Evolutionary conservation across 2,329 filamentous ascomycete species (phyloP).

Genomic region (Mariannaea elegans): DNA sequence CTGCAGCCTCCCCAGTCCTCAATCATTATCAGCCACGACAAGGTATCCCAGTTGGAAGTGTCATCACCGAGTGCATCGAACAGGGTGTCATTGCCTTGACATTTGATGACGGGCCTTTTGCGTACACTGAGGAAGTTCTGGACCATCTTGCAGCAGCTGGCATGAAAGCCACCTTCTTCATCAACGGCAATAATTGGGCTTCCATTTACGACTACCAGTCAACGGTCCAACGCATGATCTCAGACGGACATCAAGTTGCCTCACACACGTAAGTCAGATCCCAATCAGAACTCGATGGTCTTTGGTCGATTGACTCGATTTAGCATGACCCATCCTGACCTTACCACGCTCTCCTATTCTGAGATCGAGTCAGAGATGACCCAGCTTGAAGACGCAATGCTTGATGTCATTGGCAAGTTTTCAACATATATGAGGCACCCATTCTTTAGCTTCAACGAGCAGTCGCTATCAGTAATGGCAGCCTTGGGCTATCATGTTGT

Average conservation of each 20-base stretch:
- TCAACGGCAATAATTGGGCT: conserved; percentile 32
- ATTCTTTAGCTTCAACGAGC: conserved; percentile 46
- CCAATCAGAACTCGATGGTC: conserved; percentile 23
- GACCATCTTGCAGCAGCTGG: conserved; percentile 36
- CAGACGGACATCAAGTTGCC: conserved; percentile 63
- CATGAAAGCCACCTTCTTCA: conserved; percentile 43
- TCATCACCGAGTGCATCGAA: conserved; percentile 36
- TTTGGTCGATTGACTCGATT: conserved; percentile 14
- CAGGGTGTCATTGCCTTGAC: conserved; percentile 46
- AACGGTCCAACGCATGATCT: conserved; percentile 50
- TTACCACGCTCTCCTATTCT: conserved; percentile 38
- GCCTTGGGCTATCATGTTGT: conserved; percentile 59
- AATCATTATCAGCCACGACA: neutral
- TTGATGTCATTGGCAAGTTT: conserved; percentile 41
- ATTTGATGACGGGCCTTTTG: conserved; percentile 51
- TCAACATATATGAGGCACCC: conserved; percentile 50
- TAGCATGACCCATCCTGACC: conserved; percentile 44
- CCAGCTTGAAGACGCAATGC: conserved; percentile 40
- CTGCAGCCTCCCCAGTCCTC: neutral
- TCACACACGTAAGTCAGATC: conserved; percentile 50
- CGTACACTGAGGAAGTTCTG: conserved; percentile 47
- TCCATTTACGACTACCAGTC: conserved; percentile 23
- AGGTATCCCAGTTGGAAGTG: conserved; percentile 21
- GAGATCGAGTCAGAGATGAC: conserved; percentile 29
- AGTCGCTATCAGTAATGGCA: conserved; percentile 40